Evolutionary conservation across 129 eudicot species (phyloP), one percentile per base, ranked within the genome.

Genomic region (Logfia minima): DNA sequence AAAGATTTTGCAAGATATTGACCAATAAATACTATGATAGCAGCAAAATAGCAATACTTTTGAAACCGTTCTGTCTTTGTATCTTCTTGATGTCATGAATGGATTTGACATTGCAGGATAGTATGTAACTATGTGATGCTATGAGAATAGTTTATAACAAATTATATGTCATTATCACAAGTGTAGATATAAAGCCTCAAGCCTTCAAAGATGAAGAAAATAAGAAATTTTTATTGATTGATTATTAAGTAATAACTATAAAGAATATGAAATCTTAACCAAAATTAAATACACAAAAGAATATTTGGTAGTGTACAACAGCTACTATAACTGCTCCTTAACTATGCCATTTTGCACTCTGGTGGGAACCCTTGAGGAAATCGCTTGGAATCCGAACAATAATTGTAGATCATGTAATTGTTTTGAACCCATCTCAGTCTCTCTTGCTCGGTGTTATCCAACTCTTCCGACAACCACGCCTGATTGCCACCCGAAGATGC

Each of bases 401-500:
- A 90, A 39, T 87, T 90, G 74, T 90, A 90, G 28, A 90, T 77
- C 91, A 87, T 85, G 67, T 83, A 85, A 66, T 87, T 87, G 66
- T 83, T 69, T 35, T 87, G 96, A 53, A 75, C 92, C 92, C 90
- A 87, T 71, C 66, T 70, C 48, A 90, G 14, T 68, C 90, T 85
- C 24, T 75, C 82, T 53, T 76, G 86, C 69, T 76, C 65, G 5
- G 86, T 73, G 1, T 75, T 51, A 74, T 87, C 96, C 78, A 87
- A 58, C 68, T 85, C 90, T 74, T 83, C 82, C 1, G 86, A 70
- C 2, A 78, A 77, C 95, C 89, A 89, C 3, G 79, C 71, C 31
- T 39, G 74, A 32, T 75, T 71, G 3, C 51, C 51, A 23, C 66
- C 29, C 0, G 75, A 58, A 51, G 80, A 48, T 1, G 26, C 23